phyloP scores from a whole-genome alignment of 1,284 basidiomycete genomes.

The Pisolithus thermaeus region DNA sequence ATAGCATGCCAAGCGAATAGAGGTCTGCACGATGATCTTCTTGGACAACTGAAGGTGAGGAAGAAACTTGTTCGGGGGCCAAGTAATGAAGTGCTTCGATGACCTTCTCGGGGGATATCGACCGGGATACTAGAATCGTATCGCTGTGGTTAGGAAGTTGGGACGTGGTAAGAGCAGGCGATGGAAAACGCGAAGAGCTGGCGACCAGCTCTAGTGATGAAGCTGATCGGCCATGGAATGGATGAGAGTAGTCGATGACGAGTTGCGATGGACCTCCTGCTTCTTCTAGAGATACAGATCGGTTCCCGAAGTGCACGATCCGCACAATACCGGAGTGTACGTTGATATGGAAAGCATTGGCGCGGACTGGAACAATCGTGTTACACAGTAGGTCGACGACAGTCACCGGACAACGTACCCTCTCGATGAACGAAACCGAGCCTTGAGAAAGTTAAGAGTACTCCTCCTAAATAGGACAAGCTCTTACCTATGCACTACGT shows the following conservation, averaged over 20 bases:
- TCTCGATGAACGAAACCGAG: constrained; percentile 60
- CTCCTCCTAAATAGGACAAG: not conserved
- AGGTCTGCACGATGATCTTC: constrained; percentile 69
- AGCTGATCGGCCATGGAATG: not conserved
- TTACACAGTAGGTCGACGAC: not conserved
- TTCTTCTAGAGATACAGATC: constrained; percentile 64
- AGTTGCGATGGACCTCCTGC: constrained; percentile 64
- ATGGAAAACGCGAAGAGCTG: not conserved
- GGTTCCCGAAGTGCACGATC: constrained; percentile 69
- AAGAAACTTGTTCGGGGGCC: constrained; percentile 65
- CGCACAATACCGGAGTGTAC: constrained; percentile 61
- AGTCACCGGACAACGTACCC: constrained; percentile 31
- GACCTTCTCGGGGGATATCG: constrained; percentile 31
- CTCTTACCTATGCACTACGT: constrained; percentile 54
- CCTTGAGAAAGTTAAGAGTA: constrained; percentile 23
- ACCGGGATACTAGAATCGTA: not conserved
- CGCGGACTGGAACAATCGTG: constrained; percentile 45
- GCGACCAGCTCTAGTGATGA: not conserved
- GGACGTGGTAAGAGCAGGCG: not conserved
- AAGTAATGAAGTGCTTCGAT: constrained; percentile 71
- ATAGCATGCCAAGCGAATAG: constrained; percentile 64
- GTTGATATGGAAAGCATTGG: constrained; percentile 69
- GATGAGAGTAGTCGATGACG: constrained; percentile 46
- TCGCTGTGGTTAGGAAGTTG: not conserved
- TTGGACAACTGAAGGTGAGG: constrained; percentile 59